Evolutionary conservation across 495 filamentous ascomycete species (phyloP), one percentile per base, ranked within the genome.

Genomic region (Hypoxylon cercidicola): DNA sequence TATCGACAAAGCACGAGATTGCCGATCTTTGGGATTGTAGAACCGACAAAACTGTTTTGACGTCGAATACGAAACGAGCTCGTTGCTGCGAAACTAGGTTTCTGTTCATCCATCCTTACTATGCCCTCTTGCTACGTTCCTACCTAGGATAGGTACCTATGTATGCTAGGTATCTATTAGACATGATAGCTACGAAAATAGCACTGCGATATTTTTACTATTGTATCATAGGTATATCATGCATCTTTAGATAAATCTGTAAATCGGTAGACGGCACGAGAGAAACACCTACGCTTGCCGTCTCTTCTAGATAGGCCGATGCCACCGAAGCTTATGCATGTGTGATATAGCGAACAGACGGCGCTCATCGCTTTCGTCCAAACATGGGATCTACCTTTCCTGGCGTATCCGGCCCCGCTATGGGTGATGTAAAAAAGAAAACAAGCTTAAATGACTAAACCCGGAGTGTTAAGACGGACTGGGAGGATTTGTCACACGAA

Each of bases 361-460:
- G 11, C 20, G n/a, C 40, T 21, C 47, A 50, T 43, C 25, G 46
- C 41, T 55, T 15, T 55, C 50, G 28, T 60, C 55, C 34, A 60
- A 66, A 60, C 62, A 55, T 55, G 50, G 41, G 62, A 66, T 66
- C 62, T 60, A 37, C 62, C 16, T 60, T 59, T 45, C 55, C 62
- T 56, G 34, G 23, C 20, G 48, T 54, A 41, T 51, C 62, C 62
- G 62, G 62, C 41, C 62, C 62, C 62, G 62, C 56, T 34, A 34
- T 48, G 43, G 41, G 30, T 43, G 48, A 20, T 39, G 50, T 48
- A 19, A 59, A 59, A 49, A 65, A 66, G 30, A 66, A 66, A 65
- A 66, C 41, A 66, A 66, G 62, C 55, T 60, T 66, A 60, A 55
- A 37, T 32, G 47, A 47, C 37, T 15, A 45, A 40, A 52, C 30